Base-by-base conservation (phyloP, 306 rosid species). In the Trichosanthes truncata region DNA sequence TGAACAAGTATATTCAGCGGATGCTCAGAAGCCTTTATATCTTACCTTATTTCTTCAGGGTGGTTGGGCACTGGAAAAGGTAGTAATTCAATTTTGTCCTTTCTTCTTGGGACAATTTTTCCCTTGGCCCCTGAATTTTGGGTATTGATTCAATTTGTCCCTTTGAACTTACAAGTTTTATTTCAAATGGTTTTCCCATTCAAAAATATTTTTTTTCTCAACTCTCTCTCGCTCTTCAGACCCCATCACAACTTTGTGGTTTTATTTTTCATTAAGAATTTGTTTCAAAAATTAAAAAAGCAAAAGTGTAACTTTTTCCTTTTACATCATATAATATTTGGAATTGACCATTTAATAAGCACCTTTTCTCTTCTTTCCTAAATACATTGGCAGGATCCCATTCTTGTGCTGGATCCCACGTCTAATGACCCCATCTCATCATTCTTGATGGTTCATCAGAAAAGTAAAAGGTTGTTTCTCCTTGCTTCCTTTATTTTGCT, bases 11-110 rank as follows among this genome's bases (percentile, higher is more conserved):
- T 95, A 91, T 91, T 89, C 97, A 38, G 97, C 89, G 7, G 97
- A 95, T 87, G 84, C 89, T 84, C 97, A 88, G 91, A 91, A 86
- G 83, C 90, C 93, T 6, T 35, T 95, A 43, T 95, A 93, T 83
- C 93, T 95, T 78, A 88, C 91, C 59, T 86, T 93, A 86, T 81
- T 82, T 76, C 91, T 95, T 81, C 88, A 91, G 87, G 96, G 89
- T 80, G 97, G 92, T 83, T 95, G 99, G 99, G 84, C 86, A 78
- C 81, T 93, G 92, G 99, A 95, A 85, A 95, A 93, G 99, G 99
- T 90, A 78, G 83, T 83, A 60, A 63, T 71, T 71, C 65, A 41
- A 40, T 79, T 80, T 83, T 43, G 35, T 81, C 9, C n/a, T 46
- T 66, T 17, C 36, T 33, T 66, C 73, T 62, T 62, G n/a, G 40